Conservation (phyloP, 768 basidiomycete species). For the Tulasnella sp. region DNA sequence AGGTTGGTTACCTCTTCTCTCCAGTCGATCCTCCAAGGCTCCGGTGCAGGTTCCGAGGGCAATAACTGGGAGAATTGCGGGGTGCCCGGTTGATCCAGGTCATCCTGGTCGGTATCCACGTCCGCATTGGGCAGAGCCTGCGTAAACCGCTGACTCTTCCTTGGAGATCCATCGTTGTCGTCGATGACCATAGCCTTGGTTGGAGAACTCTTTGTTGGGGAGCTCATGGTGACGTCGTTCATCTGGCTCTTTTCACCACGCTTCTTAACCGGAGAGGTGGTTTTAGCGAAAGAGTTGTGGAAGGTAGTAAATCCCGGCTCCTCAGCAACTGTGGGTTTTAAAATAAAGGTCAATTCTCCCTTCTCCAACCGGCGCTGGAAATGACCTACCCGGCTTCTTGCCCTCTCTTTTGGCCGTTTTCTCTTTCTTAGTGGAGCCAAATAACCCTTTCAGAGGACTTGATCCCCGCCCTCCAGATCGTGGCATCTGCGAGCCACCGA, state of each 20-base stretch:
- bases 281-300: constrained; percentile 24
- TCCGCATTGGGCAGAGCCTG: background rate
- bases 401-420: background rate
- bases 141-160: background rate
- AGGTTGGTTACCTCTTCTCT: constrained; percentile 3
- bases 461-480: background rate
- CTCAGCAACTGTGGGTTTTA: background rate
- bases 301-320: background rate
- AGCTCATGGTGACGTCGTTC: background rate
- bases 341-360: background rate
- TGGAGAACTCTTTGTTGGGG: constrained; percentile 8
- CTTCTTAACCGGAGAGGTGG: constrained; percentile 20
- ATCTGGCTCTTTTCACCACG: background rate
- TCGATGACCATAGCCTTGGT: constrained; percentile 3
- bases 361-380: background rate
- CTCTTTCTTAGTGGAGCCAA: background rate
- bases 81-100: background rate
- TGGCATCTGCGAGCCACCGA: background rate
- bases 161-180: background rate
- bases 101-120: background rate
- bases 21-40: constrained; percentile 14
- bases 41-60: background rate
- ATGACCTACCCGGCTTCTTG: background rate
- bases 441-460: constrained; percentile 1
- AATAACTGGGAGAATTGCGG: background rate